phyloP scores from a whole-genome alignment of 805 yeast species.

The Wickerhamomyces chaumierensis region DNA sequence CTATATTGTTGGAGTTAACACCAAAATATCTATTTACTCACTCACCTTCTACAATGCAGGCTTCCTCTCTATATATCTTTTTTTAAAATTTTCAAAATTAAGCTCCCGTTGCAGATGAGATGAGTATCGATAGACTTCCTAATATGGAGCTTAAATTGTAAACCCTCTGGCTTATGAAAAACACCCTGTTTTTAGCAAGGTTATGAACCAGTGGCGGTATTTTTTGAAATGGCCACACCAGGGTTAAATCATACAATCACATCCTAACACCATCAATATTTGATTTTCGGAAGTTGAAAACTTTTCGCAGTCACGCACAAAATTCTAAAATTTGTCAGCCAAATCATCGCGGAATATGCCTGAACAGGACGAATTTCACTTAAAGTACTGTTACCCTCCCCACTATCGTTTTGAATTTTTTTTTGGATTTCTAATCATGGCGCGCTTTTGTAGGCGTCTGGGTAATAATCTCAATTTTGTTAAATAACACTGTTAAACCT shows the following conservation, averaged over 20 bases:
- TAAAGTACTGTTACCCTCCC: neutral
- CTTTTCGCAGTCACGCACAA: neutral
- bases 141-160: neutral
- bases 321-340: neutral
- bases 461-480: neutral
- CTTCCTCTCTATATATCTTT: neutral
- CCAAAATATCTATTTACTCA: neutral
- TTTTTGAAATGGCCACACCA: too few species aligned
- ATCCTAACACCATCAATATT: neutral
- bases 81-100: neutral
- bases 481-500: too few species aligned
- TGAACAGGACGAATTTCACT: neutral
- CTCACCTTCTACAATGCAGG: too few species aligned
- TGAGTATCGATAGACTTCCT: slow-evolving; percentile 2
- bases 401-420: neutral
- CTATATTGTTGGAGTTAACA: slow-evolving; percentile 2
- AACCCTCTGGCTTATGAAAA: too few species aligned
- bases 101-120: too few species aligned
- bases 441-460: neutral
- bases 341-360: neutral
- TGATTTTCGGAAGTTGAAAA: too few species aligned
- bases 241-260: too few species aligned
- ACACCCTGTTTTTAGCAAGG: neutral
- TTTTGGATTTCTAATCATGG: slow-evolving; percentile 2
- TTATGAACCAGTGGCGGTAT: too few species aligned